Base-by-base conservation (phyloP, 2,329 filamentous ascomycete genomes). In the Chaetomium globosum region DNA sequence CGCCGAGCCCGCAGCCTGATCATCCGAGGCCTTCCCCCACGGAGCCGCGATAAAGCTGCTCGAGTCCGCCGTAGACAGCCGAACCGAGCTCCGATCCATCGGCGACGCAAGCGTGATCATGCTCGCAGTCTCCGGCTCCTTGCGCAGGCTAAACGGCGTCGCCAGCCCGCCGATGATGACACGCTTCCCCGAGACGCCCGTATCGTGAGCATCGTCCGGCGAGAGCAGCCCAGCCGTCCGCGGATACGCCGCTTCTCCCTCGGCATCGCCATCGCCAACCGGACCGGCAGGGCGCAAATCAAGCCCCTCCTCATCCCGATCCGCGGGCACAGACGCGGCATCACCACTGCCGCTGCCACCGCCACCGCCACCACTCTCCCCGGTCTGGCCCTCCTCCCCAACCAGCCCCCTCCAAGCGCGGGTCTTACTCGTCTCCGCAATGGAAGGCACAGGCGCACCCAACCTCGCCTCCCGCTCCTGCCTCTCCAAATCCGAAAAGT, bases 121-220 rank as follows among this genome's bases (percentile, higher is more conserved):
- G 77, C 89, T 92, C 0, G 88, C 88, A 21, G 86, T 89, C 4
- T 86, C 83, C 1, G 84, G 83, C 23, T 89, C 83, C 69, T 83
- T 84, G 60, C 83, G 83, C 16, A 93, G 75, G 64, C 85, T 89
- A 73, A 93, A 93, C 0, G 90, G 90, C 70, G 91, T 83, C 0
- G 90, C 89, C 30, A 92, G 85, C 0, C 89, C 88, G 23, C 85
- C 86, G 6, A 90, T 80, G 54, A 87, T 87, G 0, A 89, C 88
- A 2, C 90, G 80, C 72, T 88, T 89, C 5, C 85, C 85, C 0
- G 82, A 80, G 3, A 82, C 80, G 0, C 83, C 84, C 0, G 85
- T 79, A 67, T 81, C 76, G 53, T 83, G 76, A 0, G 75, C 71
- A 57, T 78, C 79, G 33, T 79, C 72, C 0, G 80, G 77, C 9